Evolutionary conservation across 176 grass and related monocot species (phyloP), one percentile per base, ranked within the genome.

Genomic region (Zea luxurians): DNA sequence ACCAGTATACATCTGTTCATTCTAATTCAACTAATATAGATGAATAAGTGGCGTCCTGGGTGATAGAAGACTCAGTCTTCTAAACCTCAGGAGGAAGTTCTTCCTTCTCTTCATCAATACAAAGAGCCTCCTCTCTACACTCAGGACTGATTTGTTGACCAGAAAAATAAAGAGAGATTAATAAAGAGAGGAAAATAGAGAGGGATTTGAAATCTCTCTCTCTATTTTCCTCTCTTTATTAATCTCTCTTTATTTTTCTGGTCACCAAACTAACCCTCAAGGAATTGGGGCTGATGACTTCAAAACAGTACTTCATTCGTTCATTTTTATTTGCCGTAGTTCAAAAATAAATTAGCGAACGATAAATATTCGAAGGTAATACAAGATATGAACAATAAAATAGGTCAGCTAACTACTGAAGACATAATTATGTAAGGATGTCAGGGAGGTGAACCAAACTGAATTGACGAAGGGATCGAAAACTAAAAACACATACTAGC

Each of bases 201-300:
- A n/a, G n/a, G n/a, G n/a, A n/a, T n/a, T n/a, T n/a, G n/a, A n/a
- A n/a, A n/a, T n/a, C n/a, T n/a, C n/a, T n/a, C n/a, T n/a, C n/a
- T n/a, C n/a, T n/a, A n/a, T n/a, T n/a, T n/a, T n/a, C n/a, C n/a
- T n/a, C n/a, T n/a, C n/a, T n/a, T n/a, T n/a, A n/a, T n/a, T n/a
- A n/a, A 27, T 27, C 27, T 27, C 27, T 1, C 27, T 27, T 27
- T 27, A 27, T 27, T 27, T 27, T 27, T 27, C 27, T 27, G 27
- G 1, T 27, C 27, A 27, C 27, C 27, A 27, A 27, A 27, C 27
- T 1, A 27, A 1, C 27, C 27, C 27, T 27, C 27, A 27, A 27
- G 27, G 91, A 77, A 98, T 98, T 20, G 91, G 87, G 7, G 95
- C 91, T 15, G 94, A 77, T 72, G 95, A 81, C 96, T 96, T 87